These are phyloP conservation scores for Coemansia sp. DNA, from an alignment of 192 early-diverging fungal species.

Conservation along the genomic window DNA sequence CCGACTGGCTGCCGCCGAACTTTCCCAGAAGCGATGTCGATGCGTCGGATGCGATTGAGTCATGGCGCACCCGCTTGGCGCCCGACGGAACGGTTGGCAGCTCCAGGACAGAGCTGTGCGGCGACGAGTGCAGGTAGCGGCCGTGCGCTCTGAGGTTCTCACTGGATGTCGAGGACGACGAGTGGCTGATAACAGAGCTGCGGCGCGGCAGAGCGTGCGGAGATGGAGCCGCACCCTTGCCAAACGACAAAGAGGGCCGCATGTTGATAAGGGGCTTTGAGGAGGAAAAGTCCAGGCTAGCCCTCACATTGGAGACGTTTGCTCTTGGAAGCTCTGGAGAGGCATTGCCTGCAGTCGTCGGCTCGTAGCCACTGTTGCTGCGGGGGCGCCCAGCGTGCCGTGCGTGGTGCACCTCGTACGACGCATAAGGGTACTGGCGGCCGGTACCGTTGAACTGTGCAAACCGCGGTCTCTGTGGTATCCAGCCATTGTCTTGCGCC, in stretches of 20 bases:
- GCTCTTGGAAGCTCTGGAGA: conserved; percentile 1
- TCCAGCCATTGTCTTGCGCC: neutral
- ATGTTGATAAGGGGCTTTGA: neutral
- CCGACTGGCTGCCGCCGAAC: conserved; percentile 5
- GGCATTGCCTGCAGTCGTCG: neutral
- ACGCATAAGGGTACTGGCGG: neutral
- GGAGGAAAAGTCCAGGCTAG: neutral
- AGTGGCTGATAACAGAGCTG: conserved; percentile 13
- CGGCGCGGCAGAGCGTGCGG: conserved; percentile 13
- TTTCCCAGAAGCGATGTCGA: conserved; percentile 15
- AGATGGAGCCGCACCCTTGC: neutral
- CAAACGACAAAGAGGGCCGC: neutral
- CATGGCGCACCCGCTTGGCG: conserved; percentile 13
- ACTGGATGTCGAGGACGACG: conserved; percentile 5
- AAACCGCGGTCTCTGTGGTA: neutral
- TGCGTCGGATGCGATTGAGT: conserved; percentile 29
- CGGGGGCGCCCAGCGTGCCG: neutral
- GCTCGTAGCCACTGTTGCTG: conserved; percentile 6
- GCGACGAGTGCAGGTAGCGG: neutral
- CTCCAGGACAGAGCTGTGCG: neutral
- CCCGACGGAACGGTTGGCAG: neutral
- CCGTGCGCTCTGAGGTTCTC: conserved; percentile 7
- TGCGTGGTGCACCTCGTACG: neutral
- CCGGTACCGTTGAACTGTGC: neutral
- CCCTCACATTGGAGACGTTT: neutral